A percentile compares a stretch with the other conserved stretches of the same genome.
Evolutionary conservation across 495 filamentous ascomycete genomes (phyloP).

Genomic region (Hypoxylon fragiforme): DNA sequence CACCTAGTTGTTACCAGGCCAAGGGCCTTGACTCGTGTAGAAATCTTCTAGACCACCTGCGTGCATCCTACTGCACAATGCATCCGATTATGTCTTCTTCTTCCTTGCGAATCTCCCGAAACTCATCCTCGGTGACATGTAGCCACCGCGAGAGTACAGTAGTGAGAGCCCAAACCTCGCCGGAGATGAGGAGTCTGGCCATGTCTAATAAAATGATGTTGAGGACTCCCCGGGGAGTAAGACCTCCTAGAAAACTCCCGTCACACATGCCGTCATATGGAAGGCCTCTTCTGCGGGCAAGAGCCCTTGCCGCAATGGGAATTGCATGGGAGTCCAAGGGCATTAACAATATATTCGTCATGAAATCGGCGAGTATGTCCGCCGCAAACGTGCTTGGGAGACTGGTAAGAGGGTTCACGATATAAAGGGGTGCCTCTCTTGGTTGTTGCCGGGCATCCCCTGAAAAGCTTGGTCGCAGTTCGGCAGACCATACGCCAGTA

Average conservation of each 20-base stretch:
- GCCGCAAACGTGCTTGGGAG: conserved; percentile 42
- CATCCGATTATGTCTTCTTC: conserved; percentile 2
- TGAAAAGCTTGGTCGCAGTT: conserved; percentile 51
- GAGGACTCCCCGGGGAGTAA: conserved; percentile 28
- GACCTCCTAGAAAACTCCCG: conserved; percentile 19
- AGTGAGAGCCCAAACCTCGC: conserved; percentile 39
- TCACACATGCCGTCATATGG: conserved; percentile 27
- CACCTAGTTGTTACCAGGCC: background rate
- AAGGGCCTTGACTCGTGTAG: no score
- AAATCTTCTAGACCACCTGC: no score
- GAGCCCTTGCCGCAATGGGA: conserved; percentile 37
- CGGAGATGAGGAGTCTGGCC: conserved; percentile 35
- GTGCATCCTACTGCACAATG: background rate
- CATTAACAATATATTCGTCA: conserved; percentile 38
- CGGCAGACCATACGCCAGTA: conserved; percentile 58
- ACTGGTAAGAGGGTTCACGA: conserved; percentile 42
- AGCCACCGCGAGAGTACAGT: conserved; percentile 36
- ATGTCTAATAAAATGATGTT: conserved; percentile 44
- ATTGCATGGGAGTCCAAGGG: conserved; percentile 38
- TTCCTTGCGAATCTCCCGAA: conserved; percentile 35
- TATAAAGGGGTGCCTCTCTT: conserved; percentile 38
- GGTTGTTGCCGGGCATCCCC: conserved; percentile 30
- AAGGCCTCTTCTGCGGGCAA: conserved; percentile 29
- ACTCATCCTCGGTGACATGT: conserved; percentile 43
- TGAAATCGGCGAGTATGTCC: conserved; percentile 40